Base-by-base conservation (phyloP, 768 basidiomycete genomes). In the Agaricus sinodeliciosus region DNA sequence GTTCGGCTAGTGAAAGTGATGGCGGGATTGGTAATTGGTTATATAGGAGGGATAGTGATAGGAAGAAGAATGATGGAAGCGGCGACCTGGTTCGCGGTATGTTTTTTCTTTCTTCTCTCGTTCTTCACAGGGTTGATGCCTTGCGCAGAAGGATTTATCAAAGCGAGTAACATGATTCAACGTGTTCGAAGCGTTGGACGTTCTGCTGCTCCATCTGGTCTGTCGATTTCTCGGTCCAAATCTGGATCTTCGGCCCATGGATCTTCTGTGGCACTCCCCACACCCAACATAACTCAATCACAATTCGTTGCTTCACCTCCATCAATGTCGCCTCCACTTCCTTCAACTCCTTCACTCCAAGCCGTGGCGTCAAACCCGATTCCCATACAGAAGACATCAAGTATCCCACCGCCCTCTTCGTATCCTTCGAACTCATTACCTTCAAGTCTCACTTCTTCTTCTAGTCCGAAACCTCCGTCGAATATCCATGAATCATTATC, bases 121-220 rank as follows among this genome's bases (percentile, higher is more conserved):
- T 36, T 37, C 25, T 43, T 11, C 25, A 13, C 54, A 31, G 11
- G 11, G 34, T 15, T 59, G 13, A 43, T 34, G 31, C 1, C 16
- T 2, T 6, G 16, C 42, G 2, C 34, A 72, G 70, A 66, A 11
- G 58, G 70, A 34, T 47, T 71, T 13, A 48, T 64, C 57, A 66
- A 78, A 61, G 67, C 74, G 60, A 51, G 75, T 57, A 64, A 61
- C 13, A 69, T 76, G 11, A 69, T 79, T 12, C 65, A 69, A 52
- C 74, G 76, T 13, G 71, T 71, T 1, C 59, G 61, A 27, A 71
- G 71, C 48, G 71, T 71, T 4, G 62, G 65, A 27, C 66, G 67
- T 28, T 62, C 54, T 7, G 13, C 44, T 12, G 15, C 42, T 31
- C 18, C 51, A 9, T 48, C 59, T 12, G 25, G 47, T 9, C 39